phyloP scores from a whole-genome alignment of 164 flowering plant species.

The Taxillus chinensis region DNA sequence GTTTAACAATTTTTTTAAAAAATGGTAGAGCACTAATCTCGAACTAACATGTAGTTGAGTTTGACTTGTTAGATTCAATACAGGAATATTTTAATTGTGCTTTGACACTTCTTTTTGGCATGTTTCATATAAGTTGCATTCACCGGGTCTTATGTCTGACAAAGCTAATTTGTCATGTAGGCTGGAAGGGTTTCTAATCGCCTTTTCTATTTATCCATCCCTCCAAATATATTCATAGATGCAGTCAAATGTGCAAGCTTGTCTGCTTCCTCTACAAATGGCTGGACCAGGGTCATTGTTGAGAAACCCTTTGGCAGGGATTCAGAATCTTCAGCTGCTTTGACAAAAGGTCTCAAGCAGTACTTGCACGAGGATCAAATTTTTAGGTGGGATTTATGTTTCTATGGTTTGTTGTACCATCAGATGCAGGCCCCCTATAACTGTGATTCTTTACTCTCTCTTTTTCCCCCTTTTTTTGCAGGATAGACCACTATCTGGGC shows the following conservation, averaged over 20 bases:
- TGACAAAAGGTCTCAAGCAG: constrained; percentile 69
- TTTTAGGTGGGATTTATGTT: constrained; percentile 43
- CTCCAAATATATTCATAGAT: constrained; percentile 86
- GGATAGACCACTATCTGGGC: constrained; percentile 92
- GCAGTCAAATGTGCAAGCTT: constrained; percentile 75
- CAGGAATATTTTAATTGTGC: too few relatives aligned
- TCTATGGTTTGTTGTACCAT: neutral
- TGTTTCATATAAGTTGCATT: neutral
- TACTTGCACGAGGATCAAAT: constrained; percentile 83
- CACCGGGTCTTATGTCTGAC: neutral
- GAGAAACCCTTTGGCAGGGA: constrained; percentile 98
- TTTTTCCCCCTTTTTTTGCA: constrained; percentile 18
- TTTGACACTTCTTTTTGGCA: too few relatives aligned
- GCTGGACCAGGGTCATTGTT: constrained; percentile 97
- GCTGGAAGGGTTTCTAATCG: constrained; percentile 69
- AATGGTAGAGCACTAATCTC: too few relatives aligned
- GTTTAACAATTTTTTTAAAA: too few relatives aligned
- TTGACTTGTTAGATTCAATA: too few relatives aligned
- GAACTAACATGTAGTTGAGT: too few relatives aligned
- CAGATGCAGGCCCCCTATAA: neutral
- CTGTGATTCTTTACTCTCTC: neutral
- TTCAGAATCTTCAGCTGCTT: constrained; percentile 79
- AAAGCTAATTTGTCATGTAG: constrained; percentile 23
- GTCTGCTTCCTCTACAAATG: constrained; percentile 70
- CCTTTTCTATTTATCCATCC: constrained; percentile 81